Evolutionary conservation across 768 basidiomycete species (phyloP), one percentile per base, ranked within the genome.

Genomic region (Suillus lakei): DNA sequence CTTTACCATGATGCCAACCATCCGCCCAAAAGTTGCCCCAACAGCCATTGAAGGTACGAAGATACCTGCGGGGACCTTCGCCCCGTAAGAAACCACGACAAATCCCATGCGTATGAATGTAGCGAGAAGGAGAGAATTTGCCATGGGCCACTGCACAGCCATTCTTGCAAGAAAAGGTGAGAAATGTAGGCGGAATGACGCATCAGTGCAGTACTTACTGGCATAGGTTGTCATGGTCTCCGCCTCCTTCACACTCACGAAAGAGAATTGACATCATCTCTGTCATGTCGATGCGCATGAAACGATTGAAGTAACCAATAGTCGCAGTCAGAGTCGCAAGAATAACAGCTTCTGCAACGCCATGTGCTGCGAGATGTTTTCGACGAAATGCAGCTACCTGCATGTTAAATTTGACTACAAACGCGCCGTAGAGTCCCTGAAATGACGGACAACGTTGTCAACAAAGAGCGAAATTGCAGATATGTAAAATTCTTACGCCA

Each of bases 21-120:
- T 98, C 44, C 98, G 84, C 2, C 98, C 98, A 73, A 99, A 99
- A 0, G 94, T 92, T 4, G 98, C 98, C 44, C 98, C 98, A 63
- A 99, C 90, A 1, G 97, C 98, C 98, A 99, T 99, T 4, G 96
- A 98, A 2, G 98, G 98, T 0, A 99, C 94, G 70, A 99, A 99
- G 69, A 99, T 99, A 30, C 98, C 98, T 13, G 93, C 93, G 1
- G 98, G 98, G 0, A 99, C 98, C 76, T 95, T 98, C 73, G 90
- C 93, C 0, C 98, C 98, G 74, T 99, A 99, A 3, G 95, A 95
- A 28, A 99, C 80, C 26, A 99, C 87, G 56, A 98, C 94, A 54
- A 99, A 82, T 12, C 86, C 90, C 26, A 87, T 92, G 5, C 97
- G 89, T 63, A 98, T 89, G 62, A 98, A 84, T 5, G 96, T 97